A percentile compares a stretch with the other conserved stretches of the same genome.
Evolutionary conservation across 1,284 basidiomycete genomes (phyloP).

Genomic region (Agaricales sp.): DNA sequence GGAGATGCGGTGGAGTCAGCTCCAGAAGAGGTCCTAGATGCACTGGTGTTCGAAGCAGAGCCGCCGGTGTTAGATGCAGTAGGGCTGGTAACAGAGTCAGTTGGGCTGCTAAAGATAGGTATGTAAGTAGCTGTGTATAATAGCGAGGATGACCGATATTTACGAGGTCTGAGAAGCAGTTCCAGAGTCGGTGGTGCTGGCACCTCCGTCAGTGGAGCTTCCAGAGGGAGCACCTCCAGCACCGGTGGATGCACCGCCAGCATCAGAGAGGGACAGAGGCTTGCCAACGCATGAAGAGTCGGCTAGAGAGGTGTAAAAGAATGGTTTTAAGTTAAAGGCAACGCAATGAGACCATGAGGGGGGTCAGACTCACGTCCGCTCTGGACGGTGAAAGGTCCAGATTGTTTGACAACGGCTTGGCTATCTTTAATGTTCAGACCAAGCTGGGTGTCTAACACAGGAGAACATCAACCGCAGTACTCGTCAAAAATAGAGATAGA

Average conservation of each 20-base stretch:
- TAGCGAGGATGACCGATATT: not conserved
- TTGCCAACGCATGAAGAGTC: conserved; percentile 23
- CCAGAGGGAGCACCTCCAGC: conserved; percentile 8
- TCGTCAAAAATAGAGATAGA: conserved; percentile 8
- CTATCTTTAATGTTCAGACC: conserved; percentile 44
- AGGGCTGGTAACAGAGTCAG: not conserved
- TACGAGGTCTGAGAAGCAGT: conserved; percentile 11
- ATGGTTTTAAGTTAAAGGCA: conserved; percentile 1
- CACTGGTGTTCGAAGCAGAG: conserved; percentile 10
- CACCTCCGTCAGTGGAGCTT: conserved; percentile 5
- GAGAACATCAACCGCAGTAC: conserved; percentile 3
- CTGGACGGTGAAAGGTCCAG: conserved; percentile 38
- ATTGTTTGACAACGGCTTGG: conserved; percentile 34
- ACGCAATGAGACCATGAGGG: conserved; percentile 4
- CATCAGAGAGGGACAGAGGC: conserved; percentile 3
- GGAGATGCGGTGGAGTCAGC: conserved; percentile 10
- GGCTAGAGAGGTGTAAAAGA: conserved; percentile 17
- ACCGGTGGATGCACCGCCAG: conserved; percentile 8
- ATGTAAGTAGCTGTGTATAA: not conserved
- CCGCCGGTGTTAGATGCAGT: conserved; percentile 5
- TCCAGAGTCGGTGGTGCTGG: conserved; percentile 8
- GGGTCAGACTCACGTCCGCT: conserved; percentile 30
- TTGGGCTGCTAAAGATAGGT: not conserved
- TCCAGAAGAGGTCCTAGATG: conserved; percentile 10
- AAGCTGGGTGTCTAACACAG: conserved; percentile 29